A percentile compares a stretch with the other conserved stretches of the same genome.
phyloP scores from a whole-genome alignment of 106 monocot genomes.

The Acanthochlamys bracteata region DNA sequence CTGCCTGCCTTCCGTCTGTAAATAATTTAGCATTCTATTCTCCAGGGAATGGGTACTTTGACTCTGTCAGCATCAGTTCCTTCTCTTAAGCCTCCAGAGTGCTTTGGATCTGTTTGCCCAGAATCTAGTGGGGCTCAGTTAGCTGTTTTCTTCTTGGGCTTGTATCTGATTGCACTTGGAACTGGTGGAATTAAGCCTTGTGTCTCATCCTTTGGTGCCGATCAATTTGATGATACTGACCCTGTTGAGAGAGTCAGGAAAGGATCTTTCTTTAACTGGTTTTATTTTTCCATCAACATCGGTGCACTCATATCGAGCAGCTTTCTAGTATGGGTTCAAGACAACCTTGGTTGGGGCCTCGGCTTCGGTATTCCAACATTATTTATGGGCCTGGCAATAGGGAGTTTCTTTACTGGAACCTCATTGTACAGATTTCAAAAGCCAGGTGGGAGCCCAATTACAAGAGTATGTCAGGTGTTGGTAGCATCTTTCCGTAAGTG shows the following conservation, averaged over 20 bases:
- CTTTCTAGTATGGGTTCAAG: constrained; percentile 43
- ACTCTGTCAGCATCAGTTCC: constrained; percentile 44
- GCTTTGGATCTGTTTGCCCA: constrained; percentile 34
- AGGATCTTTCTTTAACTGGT: constrained; percentile 55
- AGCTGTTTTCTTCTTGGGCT: constrained; percentile 33
- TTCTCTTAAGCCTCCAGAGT: constrained; percentile 30
- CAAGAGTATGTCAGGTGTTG: constrained; percentile 34
- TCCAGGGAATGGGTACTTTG: constrained; percentile 36
- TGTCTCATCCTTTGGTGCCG: constrained; percentile 47
- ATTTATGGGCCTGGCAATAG: constrained; percentile 37
- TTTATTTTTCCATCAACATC: constrained; percentile 41
- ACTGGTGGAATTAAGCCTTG: constrained; percentile 53
- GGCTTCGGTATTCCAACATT: constrained; percentile 47
- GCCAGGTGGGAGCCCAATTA: constrained; percentile 46
- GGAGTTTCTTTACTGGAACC: constrained; percentile 31
- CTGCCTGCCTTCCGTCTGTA: too few species aligned
- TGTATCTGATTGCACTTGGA: constrained; percentile 40
- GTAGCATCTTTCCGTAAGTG: constrained; percentile 34
- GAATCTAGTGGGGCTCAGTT: constrained; percentile 33
- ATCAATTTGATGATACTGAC: constrained; percentile 49
- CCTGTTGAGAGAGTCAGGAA: constrained; percentile 34
- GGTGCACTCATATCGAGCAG: constrained; percentile 46
- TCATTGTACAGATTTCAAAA: constrained; percentile 38
- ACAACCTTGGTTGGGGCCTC: constrained; percentile 41
- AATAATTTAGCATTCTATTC: neutral